Evolutionary conservation across 768 basidiomycete species (phyloP), one percentile per base, ranked within the genome.

Genomic region (Grammothele lineata): DNA sequence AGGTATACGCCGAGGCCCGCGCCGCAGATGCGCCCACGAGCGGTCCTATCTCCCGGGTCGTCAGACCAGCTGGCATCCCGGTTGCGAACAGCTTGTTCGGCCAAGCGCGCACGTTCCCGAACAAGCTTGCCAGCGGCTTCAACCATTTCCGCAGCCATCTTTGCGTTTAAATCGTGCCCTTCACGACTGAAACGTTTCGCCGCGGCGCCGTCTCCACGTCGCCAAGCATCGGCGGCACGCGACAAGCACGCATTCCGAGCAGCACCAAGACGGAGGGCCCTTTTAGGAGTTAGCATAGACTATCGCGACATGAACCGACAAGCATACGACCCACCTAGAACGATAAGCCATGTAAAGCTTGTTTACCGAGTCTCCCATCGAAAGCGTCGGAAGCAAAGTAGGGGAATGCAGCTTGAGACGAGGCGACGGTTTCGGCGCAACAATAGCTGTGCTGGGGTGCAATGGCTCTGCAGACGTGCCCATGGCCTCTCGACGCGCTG

Each of bases 141-240:
- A 8, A 78, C 75, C 75, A 92, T 90, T 70, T 97, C 96, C 21
- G 67, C 71, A 35, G 80, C 73, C 91, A 99, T 96, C 66, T 89
- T 88, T 35, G 80, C 81, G 59, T 98, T 98, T 49, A 96, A 70
- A 34, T 95, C 92, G 57, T 95, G 90, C 1, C 93, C 96, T 60
- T 98, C 94, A 34, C 90, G 74, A 53, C 87, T 90, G 69, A 95
- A 98, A 38, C 92, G 75, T 67, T 97, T 96, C 30, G 96, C 96
- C 0, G 89, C 87, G 0, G 94, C 92, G 3, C 95, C 95, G 56
- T 99, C 96, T 1, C 95, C 94, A 2, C 92, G 77, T 45, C 91
- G 77, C 90, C 92, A 99, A 3, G 94, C 92, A 58, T 96, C 93
- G 3, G 96, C 95, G 11, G 96, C 96, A 36, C 92, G 81, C 1